Percentiles rank a stretch among this genome's conserved stretches.
Evolutionary conservation across 2,329 filamentous ascomycete genomes (phyloP).

Genomic region (Calonectria hawksworthii): DNA sequence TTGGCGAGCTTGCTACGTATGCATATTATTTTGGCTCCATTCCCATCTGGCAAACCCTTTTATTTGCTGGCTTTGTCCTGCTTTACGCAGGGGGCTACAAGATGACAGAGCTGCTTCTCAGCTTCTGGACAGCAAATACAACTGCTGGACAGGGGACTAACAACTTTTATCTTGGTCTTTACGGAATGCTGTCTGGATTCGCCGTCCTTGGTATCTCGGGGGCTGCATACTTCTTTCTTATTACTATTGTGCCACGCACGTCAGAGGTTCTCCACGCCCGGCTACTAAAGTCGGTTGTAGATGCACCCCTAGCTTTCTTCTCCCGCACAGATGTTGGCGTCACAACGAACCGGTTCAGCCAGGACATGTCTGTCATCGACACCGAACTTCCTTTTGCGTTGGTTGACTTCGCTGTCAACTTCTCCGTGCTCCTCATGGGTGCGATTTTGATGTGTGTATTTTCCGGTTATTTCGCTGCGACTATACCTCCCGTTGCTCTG

Average conservation of each 20-base stretch:
- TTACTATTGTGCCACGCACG: slow-evolving; percentile 16
- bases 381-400: slow-evolving; percentile 49
- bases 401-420: slow-evolving; percentile 38
- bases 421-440: slow-evolving; percentile 13
- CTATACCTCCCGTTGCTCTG: slow-evolving; percentile 4
- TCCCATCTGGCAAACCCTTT: neutral
- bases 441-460: slow-evolving; percentile 34
- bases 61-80: neutral
- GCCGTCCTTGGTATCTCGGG: slow-evolving; percentile 19
- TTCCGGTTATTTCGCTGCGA: slow-evolving; percentile 27
- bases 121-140: slow-evolving; percentile 26
- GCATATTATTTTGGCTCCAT: neutral
- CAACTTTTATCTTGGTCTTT: slow-evolving; percentile 33
- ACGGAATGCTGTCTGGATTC: slow-evolving; percentile 27
- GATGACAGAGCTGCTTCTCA: slow-evolving; percentile 33
- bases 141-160: slow-evolving; percentile 19
- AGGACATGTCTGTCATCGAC: slow-evolving; percentile 55
- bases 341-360: slow-evolving; percentile 56
- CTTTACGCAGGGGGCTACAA: slow-evolving; percentile 27
- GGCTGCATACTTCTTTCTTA: slow-evolving; percentile 16
- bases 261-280: slow-evolving; percentile 30
- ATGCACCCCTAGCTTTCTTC: slow-evolving; percentile 55
- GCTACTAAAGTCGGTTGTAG: slow-evolving; percentile 20
- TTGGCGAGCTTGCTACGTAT: neutral
- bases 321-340: slow-evolving; percentile 52